Base-by-base conservation (phyloP, 1,139 yeast genomes). In the Komagataea norvegica region DNA sequence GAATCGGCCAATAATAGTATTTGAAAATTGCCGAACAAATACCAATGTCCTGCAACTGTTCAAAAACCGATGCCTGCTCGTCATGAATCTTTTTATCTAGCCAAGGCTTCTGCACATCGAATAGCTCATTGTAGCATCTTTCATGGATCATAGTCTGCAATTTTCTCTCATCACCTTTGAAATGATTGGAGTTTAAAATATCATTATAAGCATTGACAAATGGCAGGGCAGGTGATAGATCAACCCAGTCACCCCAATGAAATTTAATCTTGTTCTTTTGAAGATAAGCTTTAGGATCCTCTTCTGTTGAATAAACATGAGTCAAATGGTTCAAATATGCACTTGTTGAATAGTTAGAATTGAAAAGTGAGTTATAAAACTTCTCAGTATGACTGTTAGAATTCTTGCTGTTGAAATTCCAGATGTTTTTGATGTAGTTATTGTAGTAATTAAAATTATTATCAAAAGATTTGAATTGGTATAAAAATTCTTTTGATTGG, bases 211-310 rank as follows among this genome's bases (percentile, higher is more conserved):
- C 43, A 6, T 47, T 25, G 21, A 47, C 46, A 36, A 51, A 54
- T 11, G 57, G 47, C 20, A 46, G 44, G 3, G 55, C 56, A 9
- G 52, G 51, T 4, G 47, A 37, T 4, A 49, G 31, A 34, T 55
- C 58, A n/a, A 45, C 45, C 59, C 59, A 55, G 33, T 55, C 59
- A 28, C 48, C 51, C 59, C 59, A 55, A 36, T 55, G 57, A 40
- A 55, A 55, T 8, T 38, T 42, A 8, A 47, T 33, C 14, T 40
- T 36, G 25, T 49, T 33, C 1, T 32, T 13, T 15, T 25, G 3
- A 9, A 51, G 14, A 28, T 36, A 46, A 1, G 9, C n/a, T 15
- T 46, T 48, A 11, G 54, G 53, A 16, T 45, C 37, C 2, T 24
- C 16, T 33, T 52, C 43, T n/a, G 25, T 26, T 17, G 31, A 11